Evolutionary conservation across 805 yeast genomes (phyloP), one percentile per base, ranked within the genome.

Genomic region (Pichia heedii): DNA sequence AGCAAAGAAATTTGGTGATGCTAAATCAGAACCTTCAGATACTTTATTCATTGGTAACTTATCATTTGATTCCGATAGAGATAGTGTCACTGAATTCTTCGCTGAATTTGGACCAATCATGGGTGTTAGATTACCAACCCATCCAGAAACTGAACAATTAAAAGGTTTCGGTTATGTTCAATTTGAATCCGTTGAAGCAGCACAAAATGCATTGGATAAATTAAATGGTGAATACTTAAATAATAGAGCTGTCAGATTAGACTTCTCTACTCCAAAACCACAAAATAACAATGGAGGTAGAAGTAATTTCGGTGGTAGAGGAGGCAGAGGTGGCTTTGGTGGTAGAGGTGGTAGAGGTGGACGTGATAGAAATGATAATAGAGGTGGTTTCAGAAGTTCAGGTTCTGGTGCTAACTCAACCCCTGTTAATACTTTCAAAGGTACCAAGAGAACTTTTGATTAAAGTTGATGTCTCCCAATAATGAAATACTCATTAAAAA

Each of bases 151-250:
- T 53, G 95, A 88, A 67, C 96, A 90, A 72, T 95, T 95, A 67
- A 93, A 93, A 79, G 98, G 98, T 55, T 93, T 93, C 71, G 98
- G 97, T 54, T 93, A 93, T 69, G 96, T 90, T 46, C 97, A 93
- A 71, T 90, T 77, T 63, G 72, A 84, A 37, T 74, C 82, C 46
- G 72, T 84, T 52, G 97, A 89, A 37, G 95, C 86, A 65, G 97
- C 98, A 55, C 77, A 81, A 67, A 76, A 80, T 49, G 97, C 97
- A 44, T 69, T 84, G 51, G 87, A 82, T 52, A 89, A 84, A 45
- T 67, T 88, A 68, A 84, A 86, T 65, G 97, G 97, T 63, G 83
- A 81, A 66, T 77, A 79, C 71, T 74, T 93, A 57, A 88, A 79
- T 51, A 95, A 95, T 55, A 81, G 98, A 73, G 78, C 96, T 49